phyloP scores from a whole-genome alignment of 1,139 yeast species.

The Saccharomyces pastorianus region DNA sequence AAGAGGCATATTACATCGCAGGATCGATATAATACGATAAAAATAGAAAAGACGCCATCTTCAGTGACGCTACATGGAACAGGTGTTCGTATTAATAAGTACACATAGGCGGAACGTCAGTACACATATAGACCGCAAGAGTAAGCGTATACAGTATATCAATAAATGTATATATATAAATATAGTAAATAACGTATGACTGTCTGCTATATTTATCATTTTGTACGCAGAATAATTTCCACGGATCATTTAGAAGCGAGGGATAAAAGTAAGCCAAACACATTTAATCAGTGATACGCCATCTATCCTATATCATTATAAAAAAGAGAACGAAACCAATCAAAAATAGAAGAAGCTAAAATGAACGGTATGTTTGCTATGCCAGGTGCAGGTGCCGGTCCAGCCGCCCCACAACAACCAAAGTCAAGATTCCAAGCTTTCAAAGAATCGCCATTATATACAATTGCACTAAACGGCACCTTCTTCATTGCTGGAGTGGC shows the following conservation, averaged over 20 bases:
- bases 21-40: neutral
- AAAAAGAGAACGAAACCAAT: neutral
- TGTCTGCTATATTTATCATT: neutral
- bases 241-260: neutral
- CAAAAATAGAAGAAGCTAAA: neutral
- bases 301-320: too few species aligned
- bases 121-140: neutral
- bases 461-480: conserved; percentile 53
- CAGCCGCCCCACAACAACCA: conserved; percentile 25
- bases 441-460: conserved; percentile 55
- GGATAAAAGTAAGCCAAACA: neutral
- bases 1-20: neutral
- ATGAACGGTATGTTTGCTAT: conserved; percentile 24
- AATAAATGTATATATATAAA: neutral
- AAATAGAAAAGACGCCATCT: neutral
- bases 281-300: neutral
- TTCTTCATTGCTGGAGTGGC: conserved; percentile 67
- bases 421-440: conserved; percentile 43
- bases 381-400: conserved; percentile 24
- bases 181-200: neutral
- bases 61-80: neutral
- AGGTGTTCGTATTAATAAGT: neutral
- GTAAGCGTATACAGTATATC: neutral
- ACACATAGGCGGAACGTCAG: too few species aligned
- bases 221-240: neutral